Evolutionary conservation across 2,329 filamentous ascomycete genomes (phyloP).

Genomic region (Fusarium pilosicola): DNA sequence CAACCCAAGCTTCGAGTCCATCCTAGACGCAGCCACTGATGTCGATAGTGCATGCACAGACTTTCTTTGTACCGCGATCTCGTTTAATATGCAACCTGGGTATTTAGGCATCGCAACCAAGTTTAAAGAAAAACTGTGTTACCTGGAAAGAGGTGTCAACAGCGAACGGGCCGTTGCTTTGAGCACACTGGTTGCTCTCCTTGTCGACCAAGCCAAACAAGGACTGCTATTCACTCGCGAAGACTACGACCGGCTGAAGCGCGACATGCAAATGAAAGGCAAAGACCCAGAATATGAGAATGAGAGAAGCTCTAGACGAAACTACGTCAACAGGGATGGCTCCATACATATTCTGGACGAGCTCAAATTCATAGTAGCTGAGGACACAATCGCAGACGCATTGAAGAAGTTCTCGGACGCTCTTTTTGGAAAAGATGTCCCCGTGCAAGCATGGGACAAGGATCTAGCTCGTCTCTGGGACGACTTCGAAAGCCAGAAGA

Average conservation of each 20-base stretch:
- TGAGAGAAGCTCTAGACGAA: constrained; percentile 43
- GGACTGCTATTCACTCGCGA: constrained; percentile 58
- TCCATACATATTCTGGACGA: constrained; percentile 68
- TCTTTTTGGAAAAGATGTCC: constrained; percentile 13
- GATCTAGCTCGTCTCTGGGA: constrained; percentile 51
- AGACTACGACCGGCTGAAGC: constrained; percentile 17
- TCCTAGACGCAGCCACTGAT: constrained; percentile 47
- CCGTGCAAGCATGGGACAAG: constrained; percentile 49
- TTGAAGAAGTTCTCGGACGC: constrained; percentile 47
- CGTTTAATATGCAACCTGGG: constrained; percentile 65
- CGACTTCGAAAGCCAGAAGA: constrained; percentile 47
- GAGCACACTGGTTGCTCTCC: constrained; percentile 61
- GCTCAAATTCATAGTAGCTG: constrained; percentile 66
- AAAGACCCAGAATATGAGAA: constrained; percentile 58
- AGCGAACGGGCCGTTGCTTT: constrained; percentile 57
- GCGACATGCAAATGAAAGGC: constrained; percentile 37
- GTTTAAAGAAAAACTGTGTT: constrained; percentile 71
- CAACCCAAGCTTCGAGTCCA: constrained; percentile 56
- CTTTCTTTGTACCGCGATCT: constrained; percentile 65
- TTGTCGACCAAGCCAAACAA: constrained; percentile 69
- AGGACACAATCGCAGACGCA: constrained; percentile 52
- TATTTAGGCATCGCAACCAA: constrained; percentile 72
- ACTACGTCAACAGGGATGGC: constrained; percentile 26
- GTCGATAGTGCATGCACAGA: constrained; percentile 48
- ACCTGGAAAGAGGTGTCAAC: constrained; percentile 63